Base-by-base conservation (phyloP, 1,284 basidiomycete genomes). In the Tylopilus sp. region DNA sequence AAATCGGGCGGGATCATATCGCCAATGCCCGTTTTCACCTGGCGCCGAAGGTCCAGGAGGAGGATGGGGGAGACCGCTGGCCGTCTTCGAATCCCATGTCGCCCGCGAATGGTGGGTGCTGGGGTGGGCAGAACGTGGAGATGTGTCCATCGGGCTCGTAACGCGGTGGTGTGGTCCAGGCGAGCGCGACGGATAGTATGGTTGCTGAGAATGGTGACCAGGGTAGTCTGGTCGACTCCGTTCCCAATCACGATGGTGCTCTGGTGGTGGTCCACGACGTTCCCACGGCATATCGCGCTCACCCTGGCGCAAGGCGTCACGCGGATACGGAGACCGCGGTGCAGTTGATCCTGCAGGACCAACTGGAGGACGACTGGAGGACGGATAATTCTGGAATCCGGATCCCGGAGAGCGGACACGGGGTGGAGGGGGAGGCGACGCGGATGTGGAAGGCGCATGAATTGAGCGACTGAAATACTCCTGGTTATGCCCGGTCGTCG, bases 221-320 rank as follows among this genome's bases (percentile, higher is more conserved):
- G 65, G 55, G 46, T 82, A 82, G 10, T 82, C 79, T 15, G 71
- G 67, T 19, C 81, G 70, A 6, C 72, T 69, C n/a, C 72, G 67
- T 44, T 80, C 76, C 75, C 79, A 77, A 1, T 81, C 74, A 19
- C 72, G 74, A 57, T 69, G 72, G 34, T 77, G 75, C 36, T 61
- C 64, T 4, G 64, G 48, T 8, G 60, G 65, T 31, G 69, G 68
- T 1, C 55, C 66, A 38, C 75, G 74, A 28, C 80, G 74, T 31
- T 84, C 81, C 82, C 83, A 85, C 23, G 62, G 65, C 38, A 66
- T 55, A 15, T 84, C 82, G 18, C 74, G 68, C 23, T 74, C 71
- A 33, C 51, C 51, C 19, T 62, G 61, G 5, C 72, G 70, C 31
- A 58, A 53, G 4, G 66, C 55, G 33, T 82, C 81, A 16, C 75